Conservation (phyloP, 176 grass and related monocot species). For the Typha latifolia region DNA sequence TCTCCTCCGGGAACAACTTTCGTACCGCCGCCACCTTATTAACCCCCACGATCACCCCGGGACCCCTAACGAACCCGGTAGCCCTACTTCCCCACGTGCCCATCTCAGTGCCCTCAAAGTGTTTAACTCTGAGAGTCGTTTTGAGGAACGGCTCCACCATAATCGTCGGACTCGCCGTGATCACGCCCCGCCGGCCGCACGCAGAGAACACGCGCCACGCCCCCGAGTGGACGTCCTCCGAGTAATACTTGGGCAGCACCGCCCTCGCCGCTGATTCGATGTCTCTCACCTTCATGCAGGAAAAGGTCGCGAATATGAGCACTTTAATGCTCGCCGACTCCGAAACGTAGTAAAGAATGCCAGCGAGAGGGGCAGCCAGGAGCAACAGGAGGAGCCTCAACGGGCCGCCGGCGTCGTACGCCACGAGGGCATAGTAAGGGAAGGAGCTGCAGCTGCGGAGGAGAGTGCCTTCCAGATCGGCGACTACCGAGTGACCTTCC, state of each 20-base stretch:
- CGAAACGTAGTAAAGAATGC: conserved; percentile 59
- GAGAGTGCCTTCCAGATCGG: too few species aligned
- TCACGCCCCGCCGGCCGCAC: conserved; percentile 54
- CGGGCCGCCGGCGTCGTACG: conserved; percentile 43
- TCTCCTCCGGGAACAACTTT: too few species aligned
- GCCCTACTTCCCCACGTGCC: conserved; percentile 21
- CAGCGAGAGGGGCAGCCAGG: conserved; percentile 40
- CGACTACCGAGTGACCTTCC: too few species aligned
- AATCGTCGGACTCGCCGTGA: conserved; percentile 63
- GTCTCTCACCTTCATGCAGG: conserved; percentile 28
- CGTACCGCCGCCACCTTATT: conserved; percentile 39
- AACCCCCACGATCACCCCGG: conserved; percentile 55
- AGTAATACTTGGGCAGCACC: conserved; percentile 79
- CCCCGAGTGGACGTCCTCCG: conserved; percentile 58
- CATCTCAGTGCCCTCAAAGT: conserved; percentile 63
- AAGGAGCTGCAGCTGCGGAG: too few species aligned
- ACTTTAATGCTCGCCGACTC: conserved; percentile 58
- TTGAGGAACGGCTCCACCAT: conserved; percentile 77
- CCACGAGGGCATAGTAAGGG: too few species aligned
- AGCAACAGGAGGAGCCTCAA: conserved; percentile 35
- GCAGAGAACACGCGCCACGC: conserved; percentile 66
- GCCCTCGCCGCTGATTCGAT: conserved; percentile 58
- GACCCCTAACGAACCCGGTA: conserved; percentile 30
- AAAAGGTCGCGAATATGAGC: conserved; percentile 60
- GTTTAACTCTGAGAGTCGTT: too few species aligned